Evolutionary conservation across 768 basidiomycete species (phyloP), one percentile per base, ranked within the genome.

Genomic region (Lentinula aciculospora): DNA sequence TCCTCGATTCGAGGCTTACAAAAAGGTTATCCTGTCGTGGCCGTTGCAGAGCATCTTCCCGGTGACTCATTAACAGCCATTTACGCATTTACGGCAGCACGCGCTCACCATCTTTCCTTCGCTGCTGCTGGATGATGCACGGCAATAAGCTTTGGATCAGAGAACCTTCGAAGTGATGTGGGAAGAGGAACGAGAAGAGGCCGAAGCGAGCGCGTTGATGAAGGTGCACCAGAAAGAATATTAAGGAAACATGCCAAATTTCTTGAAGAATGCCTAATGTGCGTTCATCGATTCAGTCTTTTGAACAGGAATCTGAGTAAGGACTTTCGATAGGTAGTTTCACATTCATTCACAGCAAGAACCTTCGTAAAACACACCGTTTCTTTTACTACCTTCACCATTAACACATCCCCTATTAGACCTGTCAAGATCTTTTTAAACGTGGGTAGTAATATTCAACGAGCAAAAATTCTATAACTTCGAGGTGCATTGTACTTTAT

Each of bases 41-140:
- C 76, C 21, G 63, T 76, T 27, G 74, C 75, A 12, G 63, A 74
- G 34, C 75, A 76, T 61, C 63, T 74, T 65, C 75, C 75, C 0
- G 69, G 71, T 15, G 72, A 74, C 59, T 57, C 2, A 3, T 19
- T 59, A 45, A 59, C 46, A 3, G 25, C 58, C 0, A 54, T 45
- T 2, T 59, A 59, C 25, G 58, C 44, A 21, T 59, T n/a, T n/a
- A 42, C 58, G 12, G 53, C 42, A 31, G 58, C 58, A 29, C 53
- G 58, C 5, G 58, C 53, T 5, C 58, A 59, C 31, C 58, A 48
- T 54, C 29, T 59, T 17, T 59, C 58, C 6, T 59, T 59, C 29
- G 58, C 58, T 10, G 28, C 53, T 34, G 53, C 54, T 44, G 42
- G n/a, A 54, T 10, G 58, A 59, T 45, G 10, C 25, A 0, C 32